These are phyloP conservation scores for Intubia oerlemansii DNA, from an alignment of 2,329 filamentous ascomycete genomes.

Conservation along the genomic window DNA sequence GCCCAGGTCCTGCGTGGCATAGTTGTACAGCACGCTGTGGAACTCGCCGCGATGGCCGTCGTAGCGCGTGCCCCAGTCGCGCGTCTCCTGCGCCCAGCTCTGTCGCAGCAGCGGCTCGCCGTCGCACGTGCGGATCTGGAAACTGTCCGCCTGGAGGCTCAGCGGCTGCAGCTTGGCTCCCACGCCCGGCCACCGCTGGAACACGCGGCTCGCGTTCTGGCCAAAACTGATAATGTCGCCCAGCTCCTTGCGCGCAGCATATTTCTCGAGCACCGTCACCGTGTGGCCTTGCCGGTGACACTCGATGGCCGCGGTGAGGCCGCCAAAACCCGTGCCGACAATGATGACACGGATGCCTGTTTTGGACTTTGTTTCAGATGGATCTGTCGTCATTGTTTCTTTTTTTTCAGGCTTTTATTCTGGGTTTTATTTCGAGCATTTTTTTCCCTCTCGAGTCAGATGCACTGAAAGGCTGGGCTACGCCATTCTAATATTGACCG, in stretches of 20 bases:
- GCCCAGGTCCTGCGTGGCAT: conserved; percentile 25
- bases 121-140: conserved; percentile 6
- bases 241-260: conserved; percentile 31
- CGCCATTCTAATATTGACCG: no score
- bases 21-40: conserved; percentile 25
- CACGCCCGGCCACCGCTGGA: conserved; percentile 21
- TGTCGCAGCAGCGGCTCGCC: conserved; percentile 6
- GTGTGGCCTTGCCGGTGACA: conserved; percentile 36
- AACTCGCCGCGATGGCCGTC: conserved; percentile 32
- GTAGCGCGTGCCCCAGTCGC: conserved; percentile 22
- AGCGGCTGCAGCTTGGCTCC: conserved; percentile 24
- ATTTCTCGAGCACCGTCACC: conserved; percentile 26
- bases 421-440: no score
- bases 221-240: conserved; percentile 43
- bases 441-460: no score
- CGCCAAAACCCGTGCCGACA: conserved; percentile 35
- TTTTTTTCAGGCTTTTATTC: no score
- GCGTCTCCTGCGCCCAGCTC: conserved; percentile 6
- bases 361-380: conserved; percentile 1
- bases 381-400: no score
- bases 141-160: conserved; percentile 20
- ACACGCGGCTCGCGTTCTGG: conserved; percentile 37
- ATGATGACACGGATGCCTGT: conserved; percentile 26
- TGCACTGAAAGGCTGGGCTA: no score
- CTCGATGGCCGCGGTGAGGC: conserved; percentile 38